A percentile compares a stretch with the other conserved stretches of the same genome.
Evolutionary conservation across 192 early-diverging fungal genomes (phyloP).

Genomic region (Linnemannia hyalina): DNA sequence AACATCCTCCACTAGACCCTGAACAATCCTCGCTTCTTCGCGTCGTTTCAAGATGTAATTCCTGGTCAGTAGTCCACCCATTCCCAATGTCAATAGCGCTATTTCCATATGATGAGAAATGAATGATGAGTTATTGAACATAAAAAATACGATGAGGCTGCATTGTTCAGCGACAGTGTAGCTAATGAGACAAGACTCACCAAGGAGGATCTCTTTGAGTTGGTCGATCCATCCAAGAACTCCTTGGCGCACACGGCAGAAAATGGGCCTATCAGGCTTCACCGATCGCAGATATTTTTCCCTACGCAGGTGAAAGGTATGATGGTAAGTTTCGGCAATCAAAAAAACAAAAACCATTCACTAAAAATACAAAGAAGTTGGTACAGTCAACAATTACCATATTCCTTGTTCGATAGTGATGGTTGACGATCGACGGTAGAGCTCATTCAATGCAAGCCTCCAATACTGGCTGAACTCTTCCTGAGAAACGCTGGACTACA

Average conservation of each 20-base stretch:
- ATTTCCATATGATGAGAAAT: neutral
- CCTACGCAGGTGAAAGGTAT: neutral
- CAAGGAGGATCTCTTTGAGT: neutral
- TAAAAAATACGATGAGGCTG: too few species aligned
- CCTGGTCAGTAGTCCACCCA: neutral
- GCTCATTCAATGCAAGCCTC: slow-evolving; percentile 39
- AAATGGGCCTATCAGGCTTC: slow-evolving; percentile 10
- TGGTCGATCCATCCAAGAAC: slow-evolving; percentile 19
- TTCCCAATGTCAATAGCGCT: neutral
- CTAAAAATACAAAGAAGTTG: neutral
- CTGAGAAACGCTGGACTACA: slow-evolving; percentile 39
- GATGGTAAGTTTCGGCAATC: too few species aligned
- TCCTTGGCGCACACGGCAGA: slow-evolving; percentile 20
- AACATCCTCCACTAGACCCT: neutral
- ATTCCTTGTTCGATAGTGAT: slow-evolving; percentile 10
- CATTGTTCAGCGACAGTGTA: neutral
- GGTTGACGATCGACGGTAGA: slow-evolving; percentile 9
- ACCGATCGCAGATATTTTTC: slow-evolving; percentile 18
- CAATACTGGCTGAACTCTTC: slow-evolving; percentile 52
- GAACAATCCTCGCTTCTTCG: slow-evolving; percentile 9
- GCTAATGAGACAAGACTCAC: neutral
- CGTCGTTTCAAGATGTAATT: slow-evolving; percentile 5
- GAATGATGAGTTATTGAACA: neutral
- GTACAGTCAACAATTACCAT: neutral
- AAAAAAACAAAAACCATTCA: neutral